Conservation (phyloP, 495 filamentous ascomycete genomes). For the Penicillium cataractarum region DNA sequence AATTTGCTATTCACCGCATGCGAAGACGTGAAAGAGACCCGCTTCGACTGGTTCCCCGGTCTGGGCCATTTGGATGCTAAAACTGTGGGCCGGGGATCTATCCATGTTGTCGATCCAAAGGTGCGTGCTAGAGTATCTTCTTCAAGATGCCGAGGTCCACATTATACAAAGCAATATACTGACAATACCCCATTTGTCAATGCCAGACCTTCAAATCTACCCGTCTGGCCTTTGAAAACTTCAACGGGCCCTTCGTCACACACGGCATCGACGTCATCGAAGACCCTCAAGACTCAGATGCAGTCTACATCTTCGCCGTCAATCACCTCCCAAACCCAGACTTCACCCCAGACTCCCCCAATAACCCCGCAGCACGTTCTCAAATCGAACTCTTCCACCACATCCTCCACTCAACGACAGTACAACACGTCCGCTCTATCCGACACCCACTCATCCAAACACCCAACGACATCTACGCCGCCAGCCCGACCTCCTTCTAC, state of each 20-base stretch:
- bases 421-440: constrained; percentile 50
- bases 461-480: constrained; percentile 62
- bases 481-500: constrained; percentile 52
- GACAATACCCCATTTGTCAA: neutral
- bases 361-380: constrained; percentile 45
- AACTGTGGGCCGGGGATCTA: constrained; percentile 44
- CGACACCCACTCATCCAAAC: constrained; percentile 52
- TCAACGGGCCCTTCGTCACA: constrained; percentile 57
- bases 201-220: constrained; percentile 53
- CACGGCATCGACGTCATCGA: constrained; percentile 63
- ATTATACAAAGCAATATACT: constrained; percentile 11
- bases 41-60: constrained; percentile 61
- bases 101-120: constrained; percentile 60
- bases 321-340: constrained; percentile 59
- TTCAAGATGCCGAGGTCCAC: neutral
- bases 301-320: constrained; percentile 63
- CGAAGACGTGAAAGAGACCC: constrained; percentile 46
- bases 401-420: constrained; percentile 34
- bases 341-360: constrained; percentile 24
- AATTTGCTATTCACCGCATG: constrained; percentile 61
- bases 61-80: constrained; percentile 43
- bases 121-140: constrained; percentile 24
- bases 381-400: constrained; percentile 65
- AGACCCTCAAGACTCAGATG: constrained; percentile 42
- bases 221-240: constrained; percentile 53